Conservation (phyloP, 805 yeast species). For the Saccharomycopsis malanga region DNA sequence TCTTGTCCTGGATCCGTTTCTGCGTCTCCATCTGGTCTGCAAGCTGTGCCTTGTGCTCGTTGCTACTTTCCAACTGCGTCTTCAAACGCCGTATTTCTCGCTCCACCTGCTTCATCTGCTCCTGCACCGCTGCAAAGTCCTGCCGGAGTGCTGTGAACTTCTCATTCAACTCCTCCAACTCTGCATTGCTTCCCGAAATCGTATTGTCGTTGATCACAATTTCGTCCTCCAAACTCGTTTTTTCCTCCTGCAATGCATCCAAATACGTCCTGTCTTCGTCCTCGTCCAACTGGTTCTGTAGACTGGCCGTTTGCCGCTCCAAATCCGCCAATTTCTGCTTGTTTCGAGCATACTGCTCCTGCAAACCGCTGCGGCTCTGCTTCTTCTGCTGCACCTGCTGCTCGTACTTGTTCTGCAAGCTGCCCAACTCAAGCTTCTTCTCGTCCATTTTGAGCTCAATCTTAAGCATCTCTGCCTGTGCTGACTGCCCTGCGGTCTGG, state of each 20-base stretch:
- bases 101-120: slow-evolving; percentile 23
- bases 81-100: slow-evolving; percentile 13
- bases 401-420: not conserved
- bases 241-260: slow-evolving; percentile 22
- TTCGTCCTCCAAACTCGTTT: slow-evolving; percentile 16
- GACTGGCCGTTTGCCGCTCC: slow-evolving; percentile 2
- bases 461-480: slow-evolving; percentile 1
- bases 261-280: slow-evolving; percentile 23
- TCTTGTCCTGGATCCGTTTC: slow-evolving; percentile 1
- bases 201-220: slow-evolving; percentile 19
- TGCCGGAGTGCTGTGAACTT: slow-evolving; percentile 20
- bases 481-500: not conserved
- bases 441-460: slow-evolving; percentile 2
- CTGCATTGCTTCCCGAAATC: slow-evolving; percentile 7
- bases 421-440: slow-evolving; percentile 3
- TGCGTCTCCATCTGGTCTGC: not conserved
- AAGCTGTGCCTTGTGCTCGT: not conserved
- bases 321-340: not conserved
- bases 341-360: not conserved
- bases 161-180: slow-evolving; percentile 3
- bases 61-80: slow-evolving; percentile 19
- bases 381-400: not conserved
- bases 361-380: not conserved
- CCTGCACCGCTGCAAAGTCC: slow-evolving; percentile 22
- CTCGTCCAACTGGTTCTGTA: slow-evolving; percentile 9